Evolutionary conservation across 164 flowering plant species (phyloP).

Genomic region (Vitis rotundifolia): DNA sequence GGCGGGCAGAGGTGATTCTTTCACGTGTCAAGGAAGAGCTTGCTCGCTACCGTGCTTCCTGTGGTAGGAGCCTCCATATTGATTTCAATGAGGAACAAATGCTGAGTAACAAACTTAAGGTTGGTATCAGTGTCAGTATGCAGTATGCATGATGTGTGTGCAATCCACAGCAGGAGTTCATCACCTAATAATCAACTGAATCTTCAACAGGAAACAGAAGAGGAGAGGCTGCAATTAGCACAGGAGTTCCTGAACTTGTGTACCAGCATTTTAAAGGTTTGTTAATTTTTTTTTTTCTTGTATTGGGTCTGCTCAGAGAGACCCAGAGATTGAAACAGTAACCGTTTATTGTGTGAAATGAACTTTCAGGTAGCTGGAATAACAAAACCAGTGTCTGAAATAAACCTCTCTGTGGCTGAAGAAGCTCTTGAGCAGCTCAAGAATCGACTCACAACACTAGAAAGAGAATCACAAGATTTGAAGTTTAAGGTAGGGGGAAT

Average conservation of each 20-base stretch:
- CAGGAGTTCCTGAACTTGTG: conserved; percentile 66
- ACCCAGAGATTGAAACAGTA: background rate
- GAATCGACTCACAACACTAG: conserved; percentile 43
- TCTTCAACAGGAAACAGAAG: conserved; percentile 66
- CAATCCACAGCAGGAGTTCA: background rate
- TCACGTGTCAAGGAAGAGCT: conserved; percentile 78
- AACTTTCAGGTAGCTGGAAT: conserved; percentile 78
- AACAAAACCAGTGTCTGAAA: conserved; percentile 45
- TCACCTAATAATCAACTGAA: conserved; percentile 6
- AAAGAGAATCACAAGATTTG: conserved; percentile 62
- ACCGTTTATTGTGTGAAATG: background rate
- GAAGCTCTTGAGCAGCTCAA: conserved; percentile 68
- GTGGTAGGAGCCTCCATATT: conserved; percentile 42
- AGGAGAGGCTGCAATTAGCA: conserved; percentile 77
- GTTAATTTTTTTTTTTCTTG: background rate
- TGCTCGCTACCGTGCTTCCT: conserved; percentile 56
- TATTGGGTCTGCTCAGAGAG: background rate
- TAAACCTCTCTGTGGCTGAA: conserved; percentile 60
- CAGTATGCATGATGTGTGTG: background rate
- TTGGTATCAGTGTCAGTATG: conserved; percentile 29
- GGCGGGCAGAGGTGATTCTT: conserved; percentile 49
- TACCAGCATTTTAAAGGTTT: conserved; percentile 84
- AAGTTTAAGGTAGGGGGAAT: conserved; percentile 53
- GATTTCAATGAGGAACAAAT: conserved; percentile 66
- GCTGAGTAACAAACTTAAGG: conserved; percentile 62